These are phyloP conservation scores for Torrubiella hemipterigena DNA, from an alignment of 2,329 filamentous ascomycete species.

Conservation along the genomic window DNA sequence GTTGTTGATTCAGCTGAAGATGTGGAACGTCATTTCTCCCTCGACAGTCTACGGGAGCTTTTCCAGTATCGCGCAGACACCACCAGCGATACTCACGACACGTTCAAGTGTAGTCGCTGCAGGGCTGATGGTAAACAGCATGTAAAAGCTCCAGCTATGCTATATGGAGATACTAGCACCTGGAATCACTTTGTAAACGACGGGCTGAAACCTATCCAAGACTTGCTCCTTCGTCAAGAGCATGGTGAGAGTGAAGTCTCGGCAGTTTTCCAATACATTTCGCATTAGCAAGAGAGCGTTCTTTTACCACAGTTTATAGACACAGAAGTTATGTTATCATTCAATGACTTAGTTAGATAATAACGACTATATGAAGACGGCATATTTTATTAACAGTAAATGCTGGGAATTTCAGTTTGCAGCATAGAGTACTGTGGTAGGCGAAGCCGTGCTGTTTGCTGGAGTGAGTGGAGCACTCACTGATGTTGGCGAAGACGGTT, in stretches of 20 bases:
- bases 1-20: constrained; percentile 96
- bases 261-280: constrained; percentile 97
- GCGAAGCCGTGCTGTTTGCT: too few relatives aligned
- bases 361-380: too few relatives aligned
- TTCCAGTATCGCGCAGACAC: constrained; percentile 87
- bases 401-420: too few relatives aligned
- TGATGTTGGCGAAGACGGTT: too few relatives aligned
- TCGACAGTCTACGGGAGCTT: constrained; percentile 81
- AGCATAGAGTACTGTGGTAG: too few relatives aligned
- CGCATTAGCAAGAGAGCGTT: constrained; percentile 59
- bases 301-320: too few relatives aligned
- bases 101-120: constrained; percentile 96
- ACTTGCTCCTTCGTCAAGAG: constrained; percentile 82
- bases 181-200: constrained; percentile 96
- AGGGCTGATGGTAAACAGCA: constrained; percentile 76
- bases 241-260: constrained; percentile 68
- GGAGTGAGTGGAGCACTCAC: too few relatives aligned
- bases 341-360: too few relatives aligned
- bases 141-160: constrained; percentile 84
- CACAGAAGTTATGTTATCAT: too few relatives aligned
- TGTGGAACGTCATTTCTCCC: constrained; percentile 89
- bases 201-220: constrained; percentile 72
- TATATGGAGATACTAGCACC: constrained; percentile 97
- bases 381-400: too few relatives aligned
- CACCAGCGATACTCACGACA: constrained; percentile 89